Evolutionary conservation across 306 rosid species (phyloP).

Genomic region (Inga laurina): DNA sequence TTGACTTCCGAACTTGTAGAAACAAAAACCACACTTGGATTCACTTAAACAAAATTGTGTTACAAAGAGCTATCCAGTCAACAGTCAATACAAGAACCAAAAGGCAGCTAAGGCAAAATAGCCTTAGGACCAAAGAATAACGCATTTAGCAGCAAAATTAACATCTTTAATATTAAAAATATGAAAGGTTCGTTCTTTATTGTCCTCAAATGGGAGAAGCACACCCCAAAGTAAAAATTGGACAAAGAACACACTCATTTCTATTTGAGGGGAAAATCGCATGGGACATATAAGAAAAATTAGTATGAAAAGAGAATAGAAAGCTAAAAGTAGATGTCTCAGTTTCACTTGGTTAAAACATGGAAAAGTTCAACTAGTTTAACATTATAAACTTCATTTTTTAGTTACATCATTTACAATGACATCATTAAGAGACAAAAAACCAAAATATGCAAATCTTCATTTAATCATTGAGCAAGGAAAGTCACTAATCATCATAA

Average conservation of each 20-base stretch:
- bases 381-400: not conserved
- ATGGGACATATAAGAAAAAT: too few relatives aligned
- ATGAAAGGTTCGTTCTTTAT: not conserved
- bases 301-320: not conserved
- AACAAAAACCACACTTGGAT: not conserved
- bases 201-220: not conserved
- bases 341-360: not conserved
- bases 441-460: not conserved
- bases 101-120: not conserved
- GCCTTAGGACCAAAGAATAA: slow-evolving; percentile 10
- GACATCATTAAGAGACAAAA: not conserved
- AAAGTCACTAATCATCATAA: slow-evolving; percentile 1
- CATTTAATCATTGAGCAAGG: slow-evolving; percentile 15
- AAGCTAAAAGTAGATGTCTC: not conserved
- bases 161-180: not conserved
- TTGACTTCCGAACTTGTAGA: not conserved
- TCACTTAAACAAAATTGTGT: not conserved
- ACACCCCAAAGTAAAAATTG: not conserved
- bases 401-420: not conserved
- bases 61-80: slow-evolving; percentile 1
- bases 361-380: not conserved
- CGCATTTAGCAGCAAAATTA: not conserved
- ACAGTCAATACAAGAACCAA: slow-evolving; percentile 16
- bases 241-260: not conserved
- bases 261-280: not conserved